These are phyloP conservation scores for Alternaria triticimaculans DNA, from an alignment of 2,329 filamentous ascomycete species.

Conservation along the genomic window DNA sequence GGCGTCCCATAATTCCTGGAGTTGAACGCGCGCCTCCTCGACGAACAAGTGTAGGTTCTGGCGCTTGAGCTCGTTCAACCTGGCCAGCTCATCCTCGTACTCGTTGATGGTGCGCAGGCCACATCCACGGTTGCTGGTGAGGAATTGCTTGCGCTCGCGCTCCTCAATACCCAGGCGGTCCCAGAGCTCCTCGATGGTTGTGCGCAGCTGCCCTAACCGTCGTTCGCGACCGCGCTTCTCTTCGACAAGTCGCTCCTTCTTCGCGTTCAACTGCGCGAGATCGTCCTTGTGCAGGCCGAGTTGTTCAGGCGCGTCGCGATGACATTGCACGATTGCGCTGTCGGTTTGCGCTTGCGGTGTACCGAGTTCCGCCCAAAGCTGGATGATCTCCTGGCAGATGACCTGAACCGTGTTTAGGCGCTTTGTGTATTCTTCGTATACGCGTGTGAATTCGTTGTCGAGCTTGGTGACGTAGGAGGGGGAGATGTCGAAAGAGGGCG, in stretches of 20 bases:
- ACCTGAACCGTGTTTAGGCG: conserved; percentile 78
- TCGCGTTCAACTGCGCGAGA: conserved; percentile 71
- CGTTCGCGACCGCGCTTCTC: conserved; percentile 89
- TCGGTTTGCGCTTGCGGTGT: conserved; percentile 95
- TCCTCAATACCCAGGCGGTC: conserved; percentile 84
- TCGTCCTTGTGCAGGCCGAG: conserved; percentile 91
- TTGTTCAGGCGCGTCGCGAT: conserved; percentile 90
- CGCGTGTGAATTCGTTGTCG: conserved; percentile 88
- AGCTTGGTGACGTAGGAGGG: conserved; percentile 84
- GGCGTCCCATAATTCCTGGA: conserved; percentile 94
- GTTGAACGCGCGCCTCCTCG: conserved; percentile 86
- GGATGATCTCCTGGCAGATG: conserved; percentile 83
- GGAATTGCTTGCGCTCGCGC: conserved; percentile 80
- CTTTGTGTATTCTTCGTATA: conserved; percentile 95
- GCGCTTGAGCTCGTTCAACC: conserved; percentile 89
- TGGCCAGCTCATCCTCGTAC: conserved; percentile 86
- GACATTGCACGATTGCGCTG: conserved; percentile 82
- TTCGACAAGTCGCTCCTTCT: conserved; percentile 81
- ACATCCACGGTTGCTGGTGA: conserved; percentile 87
- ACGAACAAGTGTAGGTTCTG: conserved; percentile 96
- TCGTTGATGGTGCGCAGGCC: conserved; percentile 93
- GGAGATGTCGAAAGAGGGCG: conserved; percentile 90
- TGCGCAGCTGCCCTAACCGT: conserved; percentile 75
- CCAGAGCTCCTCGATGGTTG: conserved; percentile 86
- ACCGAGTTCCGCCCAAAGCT: conserved; percentile 93